Evolutionary conservation across 148 eudicot species (phyloP).

Genomic region (Rhododendron simsii): DNA sequence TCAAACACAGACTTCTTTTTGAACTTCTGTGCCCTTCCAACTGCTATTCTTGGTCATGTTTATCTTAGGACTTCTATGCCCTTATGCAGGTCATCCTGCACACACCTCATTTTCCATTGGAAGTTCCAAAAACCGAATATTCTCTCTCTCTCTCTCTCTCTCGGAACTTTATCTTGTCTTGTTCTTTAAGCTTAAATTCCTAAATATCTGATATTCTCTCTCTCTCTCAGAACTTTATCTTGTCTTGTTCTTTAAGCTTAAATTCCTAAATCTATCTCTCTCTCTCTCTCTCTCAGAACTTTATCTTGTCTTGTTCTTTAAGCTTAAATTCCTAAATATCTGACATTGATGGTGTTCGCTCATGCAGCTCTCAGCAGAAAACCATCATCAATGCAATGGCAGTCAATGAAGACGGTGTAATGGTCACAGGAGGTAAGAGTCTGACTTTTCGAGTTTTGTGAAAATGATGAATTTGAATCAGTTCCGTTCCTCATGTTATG

Average conservation of each 20-base stretch:
- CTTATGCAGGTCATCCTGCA: background rate
- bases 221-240: background rate
- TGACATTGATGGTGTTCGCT: background rate
- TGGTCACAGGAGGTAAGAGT: slow-evolving; percentile 84
- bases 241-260: background rate
- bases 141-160: background rate
- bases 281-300: background rate
- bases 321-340: background rate
- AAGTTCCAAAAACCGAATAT: background rate
- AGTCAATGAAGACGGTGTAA: slow-evolving; percentile 89
- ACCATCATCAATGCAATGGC: slow-evolving; percentile 91
- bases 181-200: background rate
- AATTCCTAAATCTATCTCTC: background rate
- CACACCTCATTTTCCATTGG: background rate
- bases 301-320: background rate
- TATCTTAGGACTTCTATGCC: background rate
- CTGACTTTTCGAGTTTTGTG: background rate
- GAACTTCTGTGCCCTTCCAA: background rate
- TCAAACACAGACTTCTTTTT: background rate
- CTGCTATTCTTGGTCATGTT: background rate
- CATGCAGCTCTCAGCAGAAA: slow-evolving; percentile 84
- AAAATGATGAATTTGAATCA: background rate
- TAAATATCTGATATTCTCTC: background rate
- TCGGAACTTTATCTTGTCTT: background rate
- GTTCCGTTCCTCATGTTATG: background rate